A percentile compares a stretch with the other conserved stretches of the same genome.
Evolutionary conservation across 805 yeast species (phyloP).

Genomic region (Candida ulmi): DNA sequence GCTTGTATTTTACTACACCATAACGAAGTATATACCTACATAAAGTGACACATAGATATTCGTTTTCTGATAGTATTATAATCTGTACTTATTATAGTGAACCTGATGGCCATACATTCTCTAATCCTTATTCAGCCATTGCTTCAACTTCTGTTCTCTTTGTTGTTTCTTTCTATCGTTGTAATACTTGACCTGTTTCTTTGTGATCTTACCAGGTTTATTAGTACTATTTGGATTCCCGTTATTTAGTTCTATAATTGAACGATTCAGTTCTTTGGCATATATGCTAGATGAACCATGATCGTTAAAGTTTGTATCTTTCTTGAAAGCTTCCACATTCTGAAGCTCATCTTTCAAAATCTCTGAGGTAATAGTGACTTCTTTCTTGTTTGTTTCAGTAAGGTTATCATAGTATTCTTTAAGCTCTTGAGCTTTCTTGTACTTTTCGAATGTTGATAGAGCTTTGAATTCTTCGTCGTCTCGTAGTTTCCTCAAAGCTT

Average conservation of each 20-base stretch:
- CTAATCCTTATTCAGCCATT: conserved; percentile 8
- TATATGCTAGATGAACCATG: conserved; percentile 1
- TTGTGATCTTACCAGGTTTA: conserved; percentile 2
- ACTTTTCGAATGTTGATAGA: conserved; percentile 9
- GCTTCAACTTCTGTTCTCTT: conserved; percentile 3
- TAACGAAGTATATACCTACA: too few species aligned
- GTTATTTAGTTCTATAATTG: conserved; percentile 1
- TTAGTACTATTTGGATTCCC: not conserved
- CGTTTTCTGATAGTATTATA: too few species aligned
- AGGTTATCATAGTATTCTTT: conserved; percentile 2
- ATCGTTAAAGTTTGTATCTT: conserved; percentile 5
- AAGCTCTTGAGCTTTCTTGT: conserved; percentile 5
- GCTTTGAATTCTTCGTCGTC: conserved; percentile 5
- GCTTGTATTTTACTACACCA: too few species aligned
- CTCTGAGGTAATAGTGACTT: not conserved
- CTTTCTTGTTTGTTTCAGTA: not conserved
- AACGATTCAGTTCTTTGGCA: conserved; percentile 3
- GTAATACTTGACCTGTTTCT: conserved; percentile 5
- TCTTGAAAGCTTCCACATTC: conserved; percentile 1
- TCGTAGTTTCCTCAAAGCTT: conserved; percentile 1
- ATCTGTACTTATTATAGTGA: too few species aligned
- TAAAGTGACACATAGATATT: too few species aligned
- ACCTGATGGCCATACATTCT: too few species aligned
- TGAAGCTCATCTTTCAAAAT: not conserved
- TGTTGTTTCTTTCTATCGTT: conserved; percentile 3